Conservation (phyloP, 768 basidiomycete genomes). For the Pilatotrama ljubarskyi region DNA sequence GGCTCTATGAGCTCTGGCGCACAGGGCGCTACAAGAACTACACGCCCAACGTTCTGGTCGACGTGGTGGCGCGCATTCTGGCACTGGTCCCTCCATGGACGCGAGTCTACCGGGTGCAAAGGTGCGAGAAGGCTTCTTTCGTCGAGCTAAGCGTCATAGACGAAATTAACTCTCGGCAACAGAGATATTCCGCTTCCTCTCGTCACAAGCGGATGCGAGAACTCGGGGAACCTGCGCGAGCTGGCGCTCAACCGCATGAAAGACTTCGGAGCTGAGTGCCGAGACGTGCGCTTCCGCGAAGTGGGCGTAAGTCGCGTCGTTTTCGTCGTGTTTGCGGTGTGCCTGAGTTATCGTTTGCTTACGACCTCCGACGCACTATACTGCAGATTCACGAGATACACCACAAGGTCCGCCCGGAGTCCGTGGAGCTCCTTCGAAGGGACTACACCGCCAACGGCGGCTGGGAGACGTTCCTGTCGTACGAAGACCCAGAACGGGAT, state of each 20-base stretch:
- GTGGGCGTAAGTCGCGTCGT: slow-evolving; percentile 73
- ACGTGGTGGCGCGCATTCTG: slow-evolving; percentile 93
- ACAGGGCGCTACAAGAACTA: slow-evolving; percentile 99
- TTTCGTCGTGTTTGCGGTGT: not conserved
- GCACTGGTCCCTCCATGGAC: slow-evolving; percentile 99
- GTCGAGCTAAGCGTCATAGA: not conserved
- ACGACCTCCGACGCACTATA: not conserved
- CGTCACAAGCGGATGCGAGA: slow-evolving; percentile 96
- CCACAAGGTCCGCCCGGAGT: slow-evolving; percentile 93
- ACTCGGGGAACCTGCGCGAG: slow-evolving; percentile 95
- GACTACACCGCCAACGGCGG: slow-evolving; percentile 98
- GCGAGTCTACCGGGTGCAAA: slow-evolving; percentile 94
- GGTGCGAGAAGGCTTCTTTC: slow-evolving; percentile 45
- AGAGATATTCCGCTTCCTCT: slow-evolving; percentile 97
- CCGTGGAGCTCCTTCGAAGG: slow-evolving; percentile 90
- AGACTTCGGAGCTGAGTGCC: slow-evolving; percentile 96
- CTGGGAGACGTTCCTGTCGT: slow-evolving; percentile 99
- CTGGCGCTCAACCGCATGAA: slow-evolving; percentile 97
- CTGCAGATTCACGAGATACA: slow-evolving; percentile 95
- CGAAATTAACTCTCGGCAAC: slow-evolving; percentile 1
- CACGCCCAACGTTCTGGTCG: slow-evolving; percentile 97
- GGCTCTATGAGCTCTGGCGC: slow-evolving; percentile 93
- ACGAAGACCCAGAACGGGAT: slow-evolving; percentile 96
- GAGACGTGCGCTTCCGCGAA: slow-evolving; percentile 97
- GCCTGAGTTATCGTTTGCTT: slow-evolving; percentile 12